Base-by-base conservation (phyloP, 768 basidiomycete genomes). In the Fomitopsis serialis region DNA sequence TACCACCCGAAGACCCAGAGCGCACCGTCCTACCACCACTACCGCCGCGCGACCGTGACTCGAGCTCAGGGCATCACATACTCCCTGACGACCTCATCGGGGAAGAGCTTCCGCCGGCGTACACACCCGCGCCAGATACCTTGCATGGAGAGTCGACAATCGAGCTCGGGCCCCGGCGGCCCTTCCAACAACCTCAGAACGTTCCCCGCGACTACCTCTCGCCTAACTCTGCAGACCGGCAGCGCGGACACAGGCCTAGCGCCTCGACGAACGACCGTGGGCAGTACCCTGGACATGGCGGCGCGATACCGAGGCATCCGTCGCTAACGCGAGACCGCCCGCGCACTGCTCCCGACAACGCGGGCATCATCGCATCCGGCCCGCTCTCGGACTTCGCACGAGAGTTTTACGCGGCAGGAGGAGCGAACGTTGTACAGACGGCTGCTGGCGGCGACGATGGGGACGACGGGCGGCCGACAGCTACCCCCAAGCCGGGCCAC, bases 51-150 rank as follows among this genome's bases (percentile, higher is more conserved):
- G 51, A 11, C 27, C 34, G 42, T 11, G 51, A 11, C 27, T 37
- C 54, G 21, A 32, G 10, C 27, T 37, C 54, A 25, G 9, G 19
- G 9, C 47, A 40, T 0, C 13, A 32, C 29, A 51, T 55, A 32
- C 54, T 53, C 15, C 54, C 51, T 52, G 59, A 49, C 36, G 58
- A 62, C 24, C 40, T 58, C 12, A 56, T 76, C 24, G 64, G 70
- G 2, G 84, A 83, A n/a, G 82, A 84, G 19, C 68, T 73, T 11
- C 88, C 87, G 0, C 89, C 89, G 0, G 81, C 87, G 0, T 91
- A 90, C 60, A 87, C 87, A 0, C 70, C 79, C 0, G 58, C 74
- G 1, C 78, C 87, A 2, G 76, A 83, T 45, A 45, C 72, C 17
- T 58, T 65, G 43, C 70, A 76, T 2, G 89, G 86, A 13, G 89